phyloP scores from a whole-genome alignment of 495 filamentous ascomycete species.

The Beverwykella pulmonaria region DNA sequence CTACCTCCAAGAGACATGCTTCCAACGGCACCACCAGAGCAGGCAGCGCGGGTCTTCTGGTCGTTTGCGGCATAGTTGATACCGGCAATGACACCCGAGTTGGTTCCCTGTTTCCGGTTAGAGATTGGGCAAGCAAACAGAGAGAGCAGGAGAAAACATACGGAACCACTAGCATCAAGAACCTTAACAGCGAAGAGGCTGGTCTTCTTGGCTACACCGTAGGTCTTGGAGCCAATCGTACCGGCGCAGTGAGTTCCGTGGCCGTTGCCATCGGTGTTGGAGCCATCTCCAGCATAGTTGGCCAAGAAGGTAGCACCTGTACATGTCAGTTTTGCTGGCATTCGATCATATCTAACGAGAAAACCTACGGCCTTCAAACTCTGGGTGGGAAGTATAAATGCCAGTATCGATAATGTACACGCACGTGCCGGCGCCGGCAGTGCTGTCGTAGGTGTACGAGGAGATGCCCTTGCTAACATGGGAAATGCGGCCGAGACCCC shows the following conservation, averaged over 20 bases:
- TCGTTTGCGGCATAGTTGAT: constrained; percentile 58
- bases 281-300: constrained; percentile 37
- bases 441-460: constrained; percentile 29
- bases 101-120: constrained; percentile 37
- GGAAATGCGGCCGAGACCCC: constrained; percentile 41
- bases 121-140: neutral
- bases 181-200: constrained; percentile 67
- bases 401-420: constrained; percentile 40
- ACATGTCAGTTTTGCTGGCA: constrained; percentile 9
- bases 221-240: constrained; percentile 61
- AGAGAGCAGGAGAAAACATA: neutral
- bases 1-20: constrained; percentile 39
- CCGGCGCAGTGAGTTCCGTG: constrained; percentile 70
- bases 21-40: constrained; percentile 30
- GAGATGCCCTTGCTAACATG: constrained; percentile 15
- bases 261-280: constrained; percentile 55
- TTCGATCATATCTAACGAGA: neutral
- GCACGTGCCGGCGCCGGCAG: constrained; percentile 34
- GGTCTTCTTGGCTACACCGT: constrained; percentile 66
- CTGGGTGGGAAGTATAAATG: constrained; percentile 34
- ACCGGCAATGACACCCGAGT: constrained; percentile 56
- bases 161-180: constrained; percentile 53
- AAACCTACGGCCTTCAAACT: constrained; percentile 40
- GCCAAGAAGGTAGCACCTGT: constrained; percentile 33
- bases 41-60: constrained; percentile 39